Percentiles rank a stretch among this genome's conserved stretches.
These are phyloP conservation scores for Cladochytrium replicatum DNA, from an alignment of 192 early-diverging fungal species.

Conservation along the genomic window DNA sequence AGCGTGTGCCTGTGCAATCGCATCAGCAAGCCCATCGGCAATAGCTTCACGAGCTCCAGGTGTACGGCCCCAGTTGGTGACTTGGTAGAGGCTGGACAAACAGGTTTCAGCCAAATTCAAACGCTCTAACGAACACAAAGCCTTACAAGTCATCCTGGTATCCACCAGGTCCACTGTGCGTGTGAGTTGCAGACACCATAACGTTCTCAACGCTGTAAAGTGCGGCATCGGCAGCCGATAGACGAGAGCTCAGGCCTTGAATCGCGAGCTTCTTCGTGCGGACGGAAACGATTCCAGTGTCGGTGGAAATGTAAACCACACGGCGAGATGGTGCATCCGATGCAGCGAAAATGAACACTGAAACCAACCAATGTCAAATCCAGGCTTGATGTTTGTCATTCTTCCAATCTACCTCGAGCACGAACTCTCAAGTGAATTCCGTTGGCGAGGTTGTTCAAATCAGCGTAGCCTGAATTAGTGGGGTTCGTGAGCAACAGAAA, in stretches of 20 bases:
- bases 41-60: slow-evolving; percentile 25
- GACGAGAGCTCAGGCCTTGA: background rate
- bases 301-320: slow-evolving; percentile 28
- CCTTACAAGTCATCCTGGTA: slow-evolving; percentile 28
- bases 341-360: slow-evolving; percentile 30
- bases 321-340: slow-evolving; percentile 8
- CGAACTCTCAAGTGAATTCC: slow-evolving; percentile 27
- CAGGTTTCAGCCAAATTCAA: background rate
- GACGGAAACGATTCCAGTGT: slow-evolving; percentile 17
- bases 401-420: slow-evolving; percentile 13
- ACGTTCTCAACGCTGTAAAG: slow-evolving; percentile 31
- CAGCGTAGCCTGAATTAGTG: slow-evolving; percentile 29
- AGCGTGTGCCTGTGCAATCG: slow-evolving; percentile 27
- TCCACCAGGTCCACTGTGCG: slow-evolving; percentile 33
- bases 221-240: slow-evolving; percentile 9
- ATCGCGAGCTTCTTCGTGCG: slow-evolving; percentile 7
- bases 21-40: slow-evolving; percentile 20
- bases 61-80: slow-evolving; percentile 14
- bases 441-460: slow-evolving; percentile 21
- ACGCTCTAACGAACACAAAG: background rate
- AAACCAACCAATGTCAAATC: no score
- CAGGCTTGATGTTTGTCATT: no score
- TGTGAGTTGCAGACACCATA: slow-evolving; percentile 41
- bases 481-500: slow-evolving; percentile 1
- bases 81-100: slow-evolving; percentile 9